phyloP scores from a whole-genome alignment of 495 filamentous ascomycete species.

The Tetracladium setigerum region DNA sequence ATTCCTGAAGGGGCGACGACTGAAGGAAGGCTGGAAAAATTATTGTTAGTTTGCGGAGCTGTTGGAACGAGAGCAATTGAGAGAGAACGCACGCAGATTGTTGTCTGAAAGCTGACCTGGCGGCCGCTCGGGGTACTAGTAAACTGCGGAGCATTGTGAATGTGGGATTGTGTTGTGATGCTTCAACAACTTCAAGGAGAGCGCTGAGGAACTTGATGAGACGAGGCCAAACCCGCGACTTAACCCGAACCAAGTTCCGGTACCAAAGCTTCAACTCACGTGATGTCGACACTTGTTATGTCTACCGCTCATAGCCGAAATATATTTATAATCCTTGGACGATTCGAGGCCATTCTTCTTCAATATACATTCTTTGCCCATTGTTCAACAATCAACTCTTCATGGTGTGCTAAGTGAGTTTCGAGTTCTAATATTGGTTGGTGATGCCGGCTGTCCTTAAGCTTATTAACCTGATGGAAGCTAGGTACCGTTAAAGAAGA shows the following conservation, averaged over 20 bases:
- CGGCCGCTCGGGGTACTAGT: conserved; percentile 57
- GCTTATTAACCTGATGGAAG: no score
- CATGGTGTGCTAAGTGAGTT: background rate
- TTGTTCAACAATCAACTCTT: background rate
- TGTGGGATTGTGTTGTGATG: conserved; percentile 19
- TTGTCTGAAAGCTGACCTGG: conserved; percentile 55
- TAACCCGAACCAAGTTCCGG: no score
- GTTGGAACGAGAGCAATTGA: conserved; percentile 18
- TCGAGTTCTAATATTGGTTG: background rate
- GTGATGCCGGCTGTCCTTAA: no score
- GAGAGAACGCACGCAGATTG: conserved; percentile 36
- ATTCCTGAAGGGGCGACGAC: conserved; percentile 47
- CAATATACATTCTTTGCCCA: no score
- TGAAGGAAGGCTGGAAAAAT: conserved; percentile 41
- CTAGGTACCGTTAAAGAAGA: no score
- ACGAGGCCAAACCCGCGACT: background rate
- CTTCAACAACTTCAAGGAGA: conserved; percentile 59
- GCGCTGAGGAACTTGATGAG: conserved; percentile 29
- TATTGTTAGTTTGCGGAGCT: conserved; percentile 25
- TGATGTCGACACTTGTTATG: no score
- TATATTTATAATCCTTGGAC: no score
- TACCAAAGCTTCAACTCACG: no score
- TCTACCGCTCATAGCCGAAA: no score
- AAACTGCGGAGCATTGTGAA: conserved; percentile 59
- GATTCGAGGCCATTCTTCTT: no score